Conservation (phyloP, 129 eudicot species). For the Helianthus annuus region HanXRQr2.0-SUNRISE NC_035440.2:76777567-76778066, state of each 20-base stretch:
- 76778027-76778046: too few relatives aligned
- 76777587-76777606: slow-evolving; percentile 69
- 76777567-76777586: slow-evolving; percentile 41
- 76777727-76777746: slow-evolving; percentile 48
- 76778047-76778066: too few relatives aligned
- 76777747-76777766: slow-evolving; percentile 75
- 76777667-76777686: background rate
- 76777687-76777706: background rate
- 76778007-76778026: too few relatives aligned
- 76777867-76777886: slow-evolving; percentile 17
- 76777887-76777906: slow-evolving; percentile 35
- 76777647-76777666: slow-evolving; percentile 51
- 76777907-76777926: slow-evolving; percentile 31
- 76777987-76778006: too few relatives aligned
- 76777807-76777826: slow-evolving; percentile 7
- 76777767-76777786: slow-evolving; percentile 69
- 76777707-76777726: background rate
- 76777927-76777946: background rate
- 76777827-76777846: background rate
- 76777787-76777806: slow-evolving; percentile 38
- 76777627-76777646: slow-evolving; percentile 86
- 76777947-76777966: too few relatives aligned
- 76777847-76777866: slow-evolving; percentile 25
- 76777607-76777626: slow-evolving; percentile 55
- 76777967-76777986: too few relatives aligned